Base-by-base conservation (phyloP, 1,284 basidiomycete genomes). In the Microbotryum silenes-acaulis region DNA sequence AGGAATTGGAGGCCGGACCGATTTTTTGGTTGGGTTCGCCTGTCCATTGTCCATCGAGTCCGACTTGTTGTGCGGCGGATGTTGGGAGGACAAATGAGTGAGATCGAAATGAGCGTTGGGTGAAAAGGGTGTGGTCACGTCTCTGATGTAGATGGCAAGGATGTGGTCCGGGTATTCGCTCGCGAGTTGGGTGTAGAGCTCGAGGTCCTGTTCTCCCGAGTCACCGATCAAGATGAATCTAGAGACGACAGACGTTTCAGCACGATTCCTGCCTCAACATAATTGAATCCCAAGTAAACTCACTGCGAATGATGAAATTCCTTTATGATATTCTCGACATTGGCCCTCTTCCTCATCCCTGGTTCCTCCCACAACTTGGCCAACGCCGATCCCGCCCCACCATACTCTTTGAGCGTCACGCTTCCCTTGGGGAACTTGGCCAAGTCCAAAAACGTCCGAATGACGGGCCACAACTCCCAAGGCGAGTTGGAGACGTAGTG, bases 191-290 rank as follows among this genome's bases (percentile, higher is more conserved):
- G 25, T n/a, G 33, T 65, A 64, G 4, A 93, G 78, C 74, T 92
- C 89, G 47, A 93, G 77, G 75, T 93, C 91, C 71, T 91, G 89
- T 73, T 93, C 91, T 44, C 89, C 90, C 0, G 85, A 83, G 74
- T 94, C 91, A 9, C 91, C 91, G 29, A 94, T 79, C 53, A 93
- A 81, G 70, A 96, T 77, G 75, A 96, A 94, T 23, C 77, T 79
- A 3, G 86, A 83, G 83, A 78, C 1, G 82, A 44, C 37, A 59
- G 50, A 50, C 27, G 31, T 57, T 29, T 47, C 20, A 23, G 42
- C 29, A 57, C 16, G 14, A 31, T 18, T 25, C 16, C 27, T 51
- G 9, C 27, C 14, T 6, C 3, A 14, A 2, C 14, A 18, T 20
- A 1, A 44, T 23, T 7, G 27, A 31, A 18, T 20, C 0, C 14